phyloP scores from a whole-genome alignment of 495 filamentous ascomycete species.

The Neurospora sp. region DNA sequence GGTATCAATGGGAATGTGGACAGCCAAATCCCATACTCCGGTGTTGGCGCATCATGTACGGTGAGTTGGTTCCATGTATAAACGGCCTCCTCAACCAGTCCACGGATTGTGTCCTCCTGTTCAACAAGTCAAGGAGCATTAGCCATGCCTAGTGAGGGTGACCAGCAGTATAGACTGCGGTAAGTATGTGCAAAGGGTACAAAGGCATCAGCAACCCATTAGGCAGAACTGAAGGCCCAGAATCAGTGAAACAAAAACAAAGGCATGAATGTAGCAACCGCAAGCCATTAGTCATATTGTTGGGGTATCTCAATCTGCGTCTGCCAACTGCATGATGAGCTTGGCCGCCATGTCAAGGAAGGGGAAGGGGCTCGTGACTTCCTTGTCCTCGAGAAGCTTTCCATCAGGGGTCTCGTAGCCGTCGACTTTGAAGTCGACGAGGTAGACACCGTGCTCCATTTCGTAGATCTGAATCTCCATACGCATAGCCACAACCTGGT shows the following conservation, averaged over 20 bases:
- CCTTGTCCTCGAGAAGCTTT: constrained; percentile 56
- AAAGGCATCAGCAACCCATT: neutral
- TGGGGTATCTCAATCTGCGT: constrained; percentile 39
- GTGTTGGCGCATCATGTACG: neutral
- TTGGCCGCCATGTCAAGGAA: constrained; percentile 65
- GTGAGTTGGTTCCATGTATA: neutral
- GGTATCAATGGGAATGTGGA: neutral
- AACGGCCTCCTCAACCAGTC: neutral
- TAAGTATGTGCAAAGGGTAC: neutral
- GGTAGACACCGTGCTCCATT: constrained; percentile 84
- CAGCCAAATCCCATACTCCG: no score
- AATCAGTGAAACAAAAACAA: neutral
- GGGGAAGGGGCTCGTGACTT: constrained; percentile 64
- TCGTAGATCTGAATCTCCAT: constrained; percentile 96
- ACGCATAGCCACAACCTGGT: constrained; percentile 65
- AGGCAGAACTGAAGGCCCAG: neutral
- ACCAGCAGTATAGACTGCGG: neutral
- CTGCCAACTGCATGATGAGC: constrained; percentile 68
- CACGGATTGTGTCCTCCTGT: neutral
- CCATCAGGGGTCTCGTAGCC: constrained; percentile 74
- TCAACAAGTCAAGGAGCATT: neutral
- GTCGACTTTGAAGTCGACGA: constrained; percentile 98
- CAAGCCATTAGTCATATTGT: neutral
- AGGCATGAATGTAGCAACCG: neutral
- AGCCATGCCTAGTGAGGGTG: neutral